A percentile compares a stretch with the other conserved stretches of the same genome.
These are phyloP conservation scores for Hymenoscyphus fraxineus DNA, from an alignment of 2,329 filamentous ascomycete species.

Conservation along the genomic window DNA sequence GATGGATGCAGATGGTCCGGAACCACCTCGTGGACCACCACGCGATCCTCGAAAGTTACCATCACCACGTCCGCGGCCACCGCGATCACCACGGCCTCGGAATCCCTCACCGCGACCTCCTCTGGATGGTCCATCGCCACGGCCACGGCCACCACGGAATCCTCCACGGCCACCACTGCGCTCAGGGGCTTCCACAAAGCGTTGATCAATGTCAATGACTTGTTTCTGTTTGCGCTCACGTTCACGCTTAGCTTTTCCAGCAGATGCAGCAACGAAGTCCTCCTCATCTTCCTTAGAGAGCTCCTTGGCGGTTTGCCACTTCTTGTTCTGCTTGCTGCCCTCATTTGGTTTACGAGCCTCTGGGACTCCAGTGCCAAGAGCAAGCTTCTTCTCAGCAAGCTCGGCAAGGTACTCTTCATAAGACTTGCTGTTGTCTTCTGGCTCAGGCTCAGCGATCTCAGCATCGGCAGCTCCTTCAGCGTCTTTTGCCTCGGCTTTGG, in stretches of 20 bases:
- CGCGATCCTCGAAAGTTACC: conserved; percentile 43
- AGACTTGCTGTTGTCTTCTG: conserved; percentile 78
- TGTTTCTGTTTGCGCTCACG: conserved; percentile 92
- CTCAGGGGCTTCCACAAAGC: conserved; percentile 69
- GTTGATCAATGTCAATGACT: conserved; percentile 81
- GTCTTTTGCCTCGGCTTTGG: conserved; percentile 78
- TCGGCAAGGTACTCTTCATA: conserved; percentile 85
- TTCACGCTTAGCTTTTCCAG: conserved; percentile 78
- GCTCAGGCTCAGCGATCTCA: conserved; percentile 44
- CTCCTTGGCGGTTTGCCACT: conserved; percentile 83
- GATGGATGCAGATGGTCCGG: conserved; percentile 36
- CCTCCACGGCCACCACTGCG: conserved; percentile 46
- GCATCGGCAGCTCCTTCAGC: conserved; percentile 42
- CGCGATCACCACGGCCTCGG: conserved; percentile 43
- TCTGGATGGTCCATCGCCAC: conserved; percentile 50
- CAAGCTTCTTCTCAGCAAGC: conserved; percentile 70
- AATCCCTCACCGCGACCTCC: conserved; percentile 45
- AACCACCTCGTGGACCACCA: conserved; percentile 39
- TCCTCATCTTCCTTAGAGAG: conserved; percentile 62
- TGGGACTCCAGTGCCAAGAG: conserved; percentile 59
- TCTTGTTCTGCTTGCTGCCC: conserved; percentile 81
- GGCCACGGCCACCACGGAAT: conserved; percentile 42
- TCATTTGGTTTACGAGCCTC: conserved; percentile 89
- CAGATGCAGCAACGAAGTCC: conserved; percentile 71
- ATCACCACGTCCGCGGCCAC: conserved; percentile 42